Evolutionary conservation across 805 yeast species (phyloP), one percentile per base, ranked within the genome.

Genomic region (Cephaloascus albidus): DNA sequence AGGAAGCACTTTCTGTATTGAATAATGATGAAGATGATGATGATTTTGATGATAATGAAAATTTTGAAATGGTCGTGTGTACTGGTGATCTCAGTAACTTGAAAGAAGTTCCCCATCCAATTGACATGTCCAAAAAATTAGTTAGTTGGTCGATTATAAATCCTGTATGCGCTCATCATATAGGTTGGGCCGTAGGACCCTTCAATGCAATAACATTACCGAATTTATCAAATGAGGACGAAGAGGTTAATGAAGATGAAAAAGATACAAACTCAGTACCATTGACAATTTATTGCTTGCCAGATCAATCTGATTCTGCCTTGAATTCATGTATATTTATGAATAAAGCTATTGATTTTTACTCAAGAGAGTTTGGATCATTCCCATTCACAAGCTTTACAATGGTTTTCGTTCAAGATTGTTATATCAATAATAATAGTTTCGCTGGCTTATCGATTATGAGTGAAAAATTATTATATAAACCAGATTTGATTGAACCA

Each of bases 181-280:
- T 93, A 17, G 97, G 97, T 0, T 93, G 95, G 81, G 89, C 95
- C 0, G 75, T 88, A 3, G 98, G 97, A 0, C 81, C 95, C 2
- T 93, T 90, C 55, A 79, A 80, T 33, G 74, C 74, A 39, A 62
- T 78, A 2, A 74, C 78, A 0, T 50, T 87, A 23, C 57, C 78
- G 5, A 74, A 70, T 35, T 49, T 61, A 20, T 63, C 55, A 4
- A 61, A 60, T 14, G 68, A 71, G 20, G 51, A 52, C 4, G 58
- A 54, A 4, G 63, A 60, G 5, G 45, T 54, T 2, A 57, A 52
- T 36, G 61, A 58, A 15, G 48, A 52, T 17, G 65, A 56, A n/a
- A 60, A 55, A 17, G 53, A 47, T 2, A 31, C 42, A 2, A 56
- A 52, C 32, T 53, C 68, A 14, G 71, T 76, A 4, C 80, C 81